Conservation (phyloP, 2,329 filamentous ascomycete species). For the Phyllachora maydis region DNA sequence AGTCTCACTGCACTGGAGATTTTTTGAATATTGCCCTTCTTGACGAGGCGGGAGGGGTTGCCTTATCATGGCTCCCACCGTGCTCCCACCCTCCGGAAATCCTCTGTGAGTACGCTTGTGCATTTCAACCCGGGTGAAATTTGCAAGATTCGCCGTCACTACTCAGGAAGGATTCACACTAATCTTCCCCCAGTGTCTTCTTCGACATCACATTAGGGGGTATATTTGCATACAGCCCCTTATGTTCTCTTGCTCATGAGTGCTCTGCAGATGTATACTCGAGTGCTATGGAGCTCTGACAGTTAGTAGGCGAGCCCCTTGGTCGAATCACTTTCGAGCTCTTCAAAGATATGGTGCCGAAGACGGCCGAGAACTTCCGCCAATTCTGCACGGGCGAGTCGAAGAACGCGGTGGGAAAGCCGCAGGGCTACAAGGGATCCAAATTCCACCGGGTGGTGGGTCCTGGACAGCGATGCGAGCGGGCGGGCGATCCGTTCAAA, state of each 20-base stretch:
- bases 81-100: slow-evolving; percentile 8
- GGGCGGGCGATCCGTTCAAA: neutral
- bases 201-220: slow-evolving; percentile 44
- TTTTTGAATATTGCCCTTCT: too few relatives aligned
- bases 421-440: slow-evolving; percentile 84
- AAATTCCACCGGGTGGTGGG: slow-evolving; percentile 86
- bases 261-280: too few relatives aligned
- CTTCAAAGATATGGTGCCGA: slow-evolving; percentile 65
- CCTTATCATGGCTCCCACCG: slow-evolving; percentile 8
- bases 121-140: too few relatives aligned
- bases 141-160: too few relatives aligned
- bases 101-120: slow-evolving; percentile 10
- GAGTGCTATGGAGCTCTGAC: too few relatives aligned
- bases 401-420: slow-evolving; percentile 54
- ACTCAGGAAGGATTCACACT: too few relatives aligned
- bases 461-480: slow-evolving; percentile 5
- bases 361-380: slow-evolving; percentile 90
- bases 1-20: too few relatives aligned
- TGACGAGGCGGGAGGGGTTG: too few relatives aligned
- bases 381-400: slow-evolving; percentile 92
- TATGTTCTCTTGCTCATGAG: too few relatives aligned
- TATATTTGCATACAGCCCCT: slow-evolving; percentile 16
- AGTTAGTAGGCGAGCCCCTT: slow-evolving; percentile 64
- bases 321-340: slow-evolving; percentile 82
- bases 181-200: slow-evolving; percentile 13